A percentile compares a stretch with the other conserved stretches of the same genome.
Evolutionary conservation across 2,329 filamentous ascomycete genomes (phyloP).

Genomic region (Fonsecaea pugnacius): DNA sequence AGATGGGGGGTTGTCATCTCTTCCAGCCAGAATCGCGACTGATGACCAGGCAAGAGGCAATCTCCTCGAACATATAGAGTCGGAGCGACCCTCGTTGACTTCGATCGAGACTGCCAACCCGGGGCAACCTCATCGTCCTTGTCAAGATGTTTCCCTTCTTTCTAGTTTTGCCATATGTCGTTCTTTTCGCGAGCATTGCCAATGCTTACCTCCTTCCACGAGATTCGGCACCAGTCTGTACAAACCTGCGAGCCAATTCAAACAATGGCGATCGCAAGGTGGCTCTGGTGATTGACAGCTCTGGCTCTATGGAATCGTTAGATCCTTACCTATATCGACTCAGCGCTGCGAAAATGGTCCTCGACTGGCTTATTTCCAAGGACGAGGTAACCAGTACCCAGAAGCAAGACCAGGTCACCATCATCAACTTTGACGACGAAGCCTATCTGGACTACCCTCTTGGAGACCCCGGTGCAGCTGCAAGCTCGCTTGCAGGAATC

Average conservation of each 20-base stretch:
- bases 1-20: neutral
- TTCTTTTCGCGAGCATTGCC: neutral
- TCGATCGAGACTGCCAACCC: neutral
- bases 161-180: neutral
- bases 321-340: neutral
- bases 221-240: neutral
- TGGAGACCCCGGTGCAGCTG: constrained; percentile 1
- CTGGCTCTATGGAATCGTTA: neutral
- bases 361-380: constrained; percentile 6
- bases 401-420: neutral
- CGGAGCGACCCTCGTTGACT: neutral
- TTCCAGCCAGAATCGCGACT: neutral
- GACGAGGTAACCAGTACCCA: constrained; percentile 1
- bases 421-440: constrained; percentile 5
- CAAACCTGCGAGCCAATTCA: neutral
- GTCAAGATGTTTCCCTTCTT: neutral
- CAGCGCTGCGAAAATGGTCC: neutral
- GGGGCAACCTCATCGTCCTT: neutral
- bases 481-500: neutral
- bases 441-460: constrained; percentile 2
- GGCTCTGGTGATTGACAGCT: neutral
- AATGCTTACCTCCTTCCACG: neutral
- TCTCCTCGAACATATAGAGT: neutral
- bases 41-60: neutral
- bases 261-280: constrained; percentile 3